phyloP scores from a whole-genome alignment of 352 stramenopile genomes.

The Phytopythium vexans region DNA sequence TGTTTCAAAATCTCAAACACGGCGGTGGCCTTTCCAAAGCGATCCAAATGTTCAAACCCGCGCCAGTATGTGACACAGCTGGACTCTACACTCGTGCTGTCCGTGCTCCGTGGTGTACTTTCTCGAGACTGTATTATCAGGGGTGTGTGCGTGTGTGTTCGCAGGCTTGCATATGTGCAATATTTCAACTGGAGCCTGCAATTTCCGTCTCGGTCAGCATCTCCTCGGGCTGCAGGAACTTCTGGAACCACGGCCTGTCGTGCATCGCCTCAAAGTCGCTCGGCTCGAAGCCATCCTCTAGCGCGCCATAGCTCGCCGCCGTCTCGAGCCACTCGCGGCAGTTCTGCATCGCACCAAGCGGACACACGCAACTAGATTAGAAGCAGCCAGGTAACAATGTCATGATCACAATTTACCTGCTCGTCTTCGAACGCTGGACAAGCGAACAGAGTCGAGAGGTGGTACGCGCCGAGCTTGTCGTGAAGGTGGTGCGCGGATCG shows the following conservation, averaged over 20 bases:
- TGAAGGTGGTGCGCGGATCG: conserved; percentile 75
- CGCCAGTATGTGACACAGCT: not conserved
- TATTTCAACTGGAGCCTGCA: conserved; percentile 2
- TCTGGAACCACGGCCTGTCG: conserved; percentile 50
- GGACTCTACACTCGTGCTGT: not conserved
- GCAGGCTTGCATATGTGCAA: not conserved
- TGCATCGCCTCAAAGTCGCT: conserved; percentile 57
- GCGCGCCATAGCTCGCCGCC: conserved; percentile 68
- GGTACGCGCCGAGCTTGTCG: conserved; percentile 80
- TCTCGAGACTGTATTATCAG: not conserved
- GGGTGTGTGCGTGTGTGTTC: no score
- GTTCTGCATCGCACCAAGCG: conserved; percentile 21
- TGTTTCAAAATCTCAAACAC: conserved; percentile 4
- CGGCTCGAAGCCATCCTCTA: conserved; percentile 73
- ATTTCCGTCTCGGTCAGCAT: conserved; percentile 21
- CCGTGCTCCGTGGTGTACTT: not conserved
- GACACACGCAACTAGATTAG: not conserved
- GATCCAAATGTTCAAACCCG: not conserved
- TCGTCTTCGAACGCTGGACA: conserved; percentile 51
- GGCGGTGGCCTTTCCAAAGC: not conserved
- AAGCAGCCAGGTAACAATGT: not conserved
- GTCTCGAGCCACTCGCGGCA: conserved; percentile 77
- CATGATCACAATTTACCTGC: conserved; percentile 19
- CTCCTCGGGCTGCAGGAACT: conserved; percentile 41
- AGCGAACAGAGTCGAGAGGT: conserved; percentile 67